These are phyloP conservation scores for Annulohypoxylon truncatum DNA, from an alignment of 2,329 filamentous ascomycete species.

Conservation along the genomic window DNA sequence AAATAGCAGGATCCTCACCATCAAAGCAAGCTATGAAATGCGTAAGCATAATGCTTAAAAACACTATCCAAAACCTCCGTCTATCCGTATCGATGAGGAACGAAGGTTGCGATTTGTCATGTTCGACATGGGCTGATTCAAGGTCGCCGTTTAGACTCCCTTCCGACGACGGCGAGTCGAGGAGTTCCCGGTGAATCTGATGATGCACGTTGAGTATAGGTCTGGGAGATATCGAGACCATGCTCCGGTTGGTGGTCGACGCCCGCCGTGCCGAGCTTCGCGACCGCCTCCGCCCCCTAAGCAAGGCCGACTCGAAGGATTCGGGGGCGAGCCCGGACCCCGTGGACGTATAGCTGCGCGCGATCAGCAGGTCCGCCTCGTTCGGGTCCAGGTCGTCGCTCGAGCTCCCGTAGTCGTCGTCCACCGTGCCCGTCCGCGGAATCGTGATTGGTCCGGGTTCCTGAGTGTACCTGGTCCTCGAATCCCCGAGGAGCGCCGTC, in stretches of 20 bases:
- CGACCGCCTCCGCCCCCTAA: slow-evolving; percentile 51
- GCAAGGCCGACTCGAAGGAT: slow-evolving; percentile 54
- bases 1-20: slow-evolving; percentile 44
- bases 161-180: not conserved
- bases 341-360: slow-evolving; percentile 54
- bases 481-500: slow-evolving; percentile 26
- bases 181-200: not conserved
- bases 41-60: slow-evolving; percentile 66
- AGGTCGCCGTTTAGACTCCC: slow-evolving; percentile 3
- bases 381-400: slow-evolving; percentile 44
- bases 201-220: slow-evolving; percentile 14
- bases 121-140: slow-evolving; percentile 7
- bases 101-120: slow-evolving; percentile 1
- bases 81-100: slow-evolving; percentile 61
- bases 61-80: slow-evolving; percentile 71
- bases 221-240: slow-evolving; percentile 18
- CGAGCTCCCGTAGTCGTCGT: slow-evolving; percentile 12
- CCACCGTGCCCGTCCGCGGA: slow-evolving; percentile 23
- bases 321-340: slow-evolving; percentile 58
- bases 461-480: not conserved
- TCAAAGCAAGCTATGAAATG: slow-evolving; percentile 76
- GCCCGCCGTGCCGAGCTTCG: slow-evolving; percentile 35
- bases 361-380: slow-evolving; percentile 54
- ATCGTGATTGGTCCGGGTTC: slow-evolving; percentile 25
- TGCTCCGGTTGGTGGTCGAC: slow-evolving; percentile 16